Percentiles rank a stretch among this genome's conserved stretches.
These are phyloP conservation scores for Cladosporium sp. DNA, from an alignment of 2,329 filamentous ascomycete species.

Conservation along the genomic window DNA sequence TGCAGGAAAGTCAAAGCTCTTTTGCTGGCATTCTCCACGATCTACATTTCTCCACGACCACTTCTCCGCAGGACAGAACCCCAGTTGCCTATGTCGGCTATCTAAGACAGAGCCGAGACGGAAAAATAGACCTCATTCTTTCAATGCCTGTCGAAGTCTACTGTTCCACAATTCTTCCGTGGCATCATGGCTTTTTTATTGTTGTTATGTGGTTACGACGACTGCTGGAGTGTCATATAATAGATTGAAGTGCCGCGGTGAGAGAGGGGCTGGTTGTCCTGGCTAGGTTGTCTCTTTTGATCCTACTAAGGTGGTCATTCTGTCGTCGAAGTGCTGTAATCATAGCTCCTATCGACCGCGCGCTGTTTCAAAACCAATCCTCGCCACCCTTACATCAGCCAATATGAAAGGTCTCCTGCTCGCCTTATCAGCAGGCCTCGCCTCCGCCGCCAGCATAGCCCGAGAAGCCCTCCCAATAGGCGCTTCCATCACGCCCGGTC, in stretches of 20 bases:
- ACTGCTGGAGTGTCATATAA: no score
- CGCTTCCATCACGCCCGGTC: slow-evolving; percentile 1
- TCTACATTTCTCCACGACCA: slow-evolving; percentile 7
- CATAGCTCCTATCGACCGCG: no score
- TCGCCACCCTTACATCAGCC: background rate
- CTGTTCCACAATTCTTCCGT: slow-evolving; percentile 9
- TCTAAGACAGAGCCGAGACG: slow-evolving; percentile 4
- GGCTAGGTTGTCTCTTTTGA: no score
- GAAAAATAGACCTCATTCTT: slow-evolving; percentile 1
- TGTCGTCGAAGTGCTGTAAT: no score
- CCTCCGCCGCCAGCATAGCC: slow-evolving; percentile 11
- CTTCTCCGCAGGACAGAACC: background rate
- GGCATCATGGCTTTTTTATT: background rate
- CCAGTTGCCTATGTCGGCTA: background rate
- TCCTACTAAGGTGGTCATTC: no score
- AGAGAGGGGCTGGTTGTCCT: no score
- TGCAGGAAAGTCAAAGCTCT: background rate
- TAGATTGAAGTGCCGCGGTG: no score
- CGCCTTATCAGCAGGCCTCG: slow-evolving; percentile 4
- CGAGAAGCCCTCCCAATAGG: slow-evolving; percentile 9
- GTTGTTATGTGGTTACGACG: no score
- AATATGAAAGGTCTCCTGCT: slow-evolving; percentile 10
- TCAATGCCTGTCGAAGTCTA: background rate
- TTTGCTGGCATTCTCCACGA: background rate
- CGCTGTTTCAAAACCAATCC: no score